Conservation (phyloP, 768 basidiomycete genomes). For the Leccinum variicolor region DNA sequence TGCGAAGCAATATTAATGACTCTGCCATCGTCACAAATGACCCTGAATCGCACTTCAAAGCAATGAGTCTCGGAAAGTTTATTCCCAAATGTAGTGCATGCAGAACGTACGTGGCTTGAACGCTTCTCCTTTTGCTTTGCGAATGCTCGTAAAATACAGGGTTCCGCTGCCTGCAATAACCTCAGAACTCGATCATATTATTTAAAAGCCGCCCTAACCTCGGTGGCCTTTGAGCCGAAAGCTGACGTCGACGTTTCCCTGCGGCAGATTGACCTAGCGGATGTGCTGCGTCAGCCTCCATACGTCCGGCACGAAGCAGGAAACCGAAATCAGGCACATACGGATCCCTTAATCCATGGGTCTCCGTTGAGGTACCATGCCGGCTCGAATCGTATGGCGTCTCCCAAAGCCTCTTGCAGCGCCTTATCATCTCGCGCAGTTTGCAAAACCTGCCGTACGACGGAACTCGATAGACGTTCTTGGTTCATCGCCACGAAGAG, state of each 20-base stretch:
- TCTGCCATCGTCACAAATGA: constrained; percentile 60
- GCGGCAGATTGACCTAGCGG: constrained; percentile 62
- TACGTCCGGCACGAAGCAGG: neutral
- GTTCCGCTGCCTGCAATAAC: constrained; percentile 58
- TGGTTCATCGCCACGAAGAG: constrained; percentile 70
- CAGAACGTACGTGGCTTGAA: constrained; percentile 56
- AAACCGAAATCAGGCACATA: constrained; percentile 34
- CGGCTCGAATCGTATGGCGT: constrained; percentile 42
- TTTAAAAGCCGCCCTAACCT: constrained; percentile 37
- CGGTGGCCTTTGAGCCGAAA: constrained; percentile 72
- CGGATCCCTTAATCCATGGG: constrained; percentile 66
- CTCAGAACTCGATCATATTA: neutral
- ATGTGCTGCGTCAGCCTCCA: neutral
- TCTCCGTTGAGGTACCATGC: constrained; percentile 67
- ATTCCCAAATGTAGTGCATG: neutral
- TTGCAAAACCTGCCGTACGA: constrained; percentile 63
- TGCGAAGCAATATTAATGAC: constrained; percentile 35
- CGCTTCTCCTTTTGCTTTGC: constrained; percentile 66
- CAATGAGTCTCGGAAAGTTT: neutral
- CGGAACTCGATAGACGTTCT: constrained; percentile 73
- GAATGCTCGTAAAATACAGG: constrained; percentile 79
- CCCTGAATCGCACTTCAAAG: constrained; percentile 57
- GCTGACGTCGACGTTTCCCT: constrained; percentile 75
- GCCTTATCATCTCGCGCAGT: constrained; percentile 51
- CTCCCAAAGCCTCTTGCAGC: constrained; percentile 55